Base-by-base conservation (phyloP, 768 basidiomycete genomes). In the Lactarius vividus region DNA sequence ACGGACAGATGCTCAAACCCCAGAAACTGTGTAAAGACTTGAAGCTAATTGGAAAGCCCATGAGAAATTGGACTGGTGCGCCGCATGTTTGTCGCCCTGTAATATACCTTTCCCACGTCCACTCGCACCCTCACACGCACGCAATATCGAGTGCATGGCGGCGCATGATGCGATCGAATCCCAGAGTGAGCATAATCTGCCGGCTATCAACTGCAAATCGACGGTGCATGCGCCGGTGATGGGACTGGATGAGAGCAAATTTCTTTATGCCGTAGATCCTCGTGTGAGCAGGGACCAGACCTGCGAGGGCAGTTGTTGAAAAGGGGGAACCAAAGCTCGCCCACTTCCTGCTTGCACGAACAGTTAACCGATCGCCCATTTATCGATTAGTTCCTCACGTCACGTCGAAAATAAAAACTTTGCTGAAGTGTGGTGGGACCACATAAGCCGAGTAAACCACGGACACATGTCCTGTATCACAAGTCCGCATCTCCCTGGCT, bases 141-240 rank as follows among this genome's bases (percentile, higher is more conserved):
- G 7, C 61, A 37, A 62, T 42, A 35, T 66, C 59, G 28, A 11
- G 29, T 52, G 9, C 6, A 35, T 62, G 64, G 9, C n/a, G 20
- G 13, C 56, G 42, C 60, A 59, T 66, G 37, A 65, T 39, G 20
- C 11, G 31, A 39, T 33, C 20, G 37, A 66, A 40, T 53, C 59
- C 56, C 56, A 66, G 16, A 31, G 23, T 3, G 57, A 46, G 23
- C 59, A 69, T 20, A 55, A 13, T 26, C 8, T 31, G 42, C 23
- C 35, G 15, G 65, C 61, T n/a, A 67, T 23, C 35, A 57, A 37
- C 29, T 44, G 59, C 9, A 61, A 69, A 23, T 49, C 28, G 20
- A 69, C 10, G 3, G 44, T 57, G 57, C 42, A 39, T 20, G 29
- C 26, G 20, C 65, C 68, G 1, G 65, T 67, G n/a, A 61, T 57